A percentile compares a stretch with the other conserved stretches of the same genome.
Conservation (phyloP, 177 flowering plant species). For the Vitis hybrid region DNA sequence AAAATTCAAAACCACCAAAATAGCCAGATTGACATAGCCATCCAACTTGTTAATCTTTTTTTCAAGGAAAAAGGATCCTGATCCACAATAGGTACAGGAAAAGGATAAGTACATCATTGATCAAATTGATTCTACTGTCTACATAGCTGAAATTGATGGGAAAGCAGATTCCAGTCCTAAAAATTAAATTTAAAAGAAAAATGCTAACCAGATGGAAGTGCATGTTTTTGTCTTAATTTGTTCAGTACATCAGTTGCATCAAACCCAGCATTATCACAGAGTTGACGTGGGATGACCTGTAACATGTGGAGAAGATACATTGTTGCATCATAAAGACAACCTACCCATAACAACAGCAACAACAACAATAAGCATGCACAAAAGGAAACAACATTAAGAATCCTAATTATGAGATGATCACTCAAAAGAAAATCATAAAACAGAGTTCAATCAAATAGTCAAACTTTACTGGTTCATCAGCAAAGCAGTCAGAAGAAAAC, state of each 20-base stretch:
- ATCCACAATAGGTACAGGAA: neutral
- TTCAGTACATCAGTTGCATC: slow-evolving; percentile 99
- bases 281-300: slow-evolving; percentile 94
- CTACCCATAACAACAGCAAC: neutral
- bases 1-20: neutral
- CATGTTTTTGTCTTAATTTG: slow-evolving; percentile 96
- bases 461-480: too few relatives aligned
- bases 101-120: neutral
- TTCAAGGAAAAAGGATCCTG: neutral
- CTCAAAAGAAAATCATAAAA: too few relatives aligned
- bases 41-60: neutral
- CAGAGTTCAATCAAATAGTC: too few relatives aligned
- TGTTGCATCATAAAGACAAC: neutral
- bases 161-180: neutral
- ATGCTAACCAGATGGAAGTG: slow-evolving; percentile 82
- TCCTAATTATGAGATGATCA: too few relatives aligned
- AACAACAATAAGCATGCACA: too few relatives aligned
- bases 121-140: neutral
- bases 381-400: too few relatives aligned
- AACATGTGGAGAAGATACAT: slow-evolving; percentile 7
- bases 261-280: slow-evolving; percentile 99
- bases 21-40: neutral
- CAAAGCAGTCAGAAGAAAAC: too few relatives aligned
- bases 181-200: neutral
- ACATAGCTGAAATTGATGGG: neutral